phyloP scores from a whole-genome alignment of 306 rosid species.

The Gillenia trifoliata region DNA sequence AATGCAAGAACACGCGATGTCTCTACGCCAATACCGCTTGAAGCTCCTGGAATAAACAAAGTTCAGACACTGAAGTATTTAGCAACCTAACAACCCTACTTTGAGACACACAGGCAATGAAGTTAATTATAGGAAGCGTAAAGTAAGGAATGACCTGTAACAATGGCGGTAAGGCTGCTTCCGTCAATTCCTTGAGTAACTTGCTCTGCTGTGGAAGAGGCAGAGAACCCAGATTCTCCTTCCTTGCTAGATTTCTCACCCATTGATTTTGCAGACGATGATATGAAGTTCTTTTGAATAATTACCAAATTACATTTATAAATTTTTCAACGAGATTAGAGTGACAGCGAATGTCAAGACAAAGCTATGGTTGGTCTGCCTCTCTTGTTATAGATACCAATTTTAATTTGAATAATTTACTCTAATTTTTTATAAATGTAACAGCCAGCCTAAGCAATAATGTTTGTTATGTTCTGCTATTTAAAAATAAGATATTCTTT shows the following conservation, averaged over 20 bases:
- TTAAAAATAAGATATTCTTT: not conserved
- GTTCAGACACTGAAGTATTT: not conserved
- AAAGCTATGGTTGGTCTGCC: too few relatives aligned
- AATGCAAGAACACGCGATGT: conserved; percentile 57
- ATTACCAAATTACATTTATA: too few relatives aligned
- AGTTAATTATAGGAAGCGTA: not conserved
- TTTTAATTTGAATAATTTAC: not conserved
- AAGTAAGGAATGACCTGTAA: conserved; percentile 7
- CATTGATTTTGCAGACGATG: not conserved
- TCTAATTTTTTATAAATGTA: not conserved
- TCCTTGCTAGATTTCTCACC: not conserved
- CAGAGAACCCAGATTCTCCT: conserved; percentile 13
- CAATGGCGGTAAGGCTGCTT: conserved; percentile 19
- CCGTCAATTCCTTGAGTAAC: conserved; percentile 23
- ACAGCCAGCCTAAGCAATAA: not conserved
- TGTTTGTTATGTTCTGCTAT: not conserved
- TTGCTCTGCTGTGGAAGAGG: conserved; percentile 4
- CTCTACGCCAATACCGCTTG: conserved; percentile 72
- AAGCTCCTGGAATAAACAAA: conserved; percentile 52
- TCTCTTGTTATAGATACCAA: not conserved
- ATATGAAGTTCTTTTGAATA: not conserved
- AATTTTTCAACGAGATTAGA: too few relatives aligned
- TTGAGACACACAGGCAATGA: not conserved
- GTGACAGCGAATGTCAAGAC: not conserved
- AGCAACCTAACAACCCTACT: conserved; percentile 25